These are phyloP conservation scores for Saxophila tyrrhenica DNA, from an alignment of 495 filamentous ascomycete species.

Conservation along the genomic window DNA sequence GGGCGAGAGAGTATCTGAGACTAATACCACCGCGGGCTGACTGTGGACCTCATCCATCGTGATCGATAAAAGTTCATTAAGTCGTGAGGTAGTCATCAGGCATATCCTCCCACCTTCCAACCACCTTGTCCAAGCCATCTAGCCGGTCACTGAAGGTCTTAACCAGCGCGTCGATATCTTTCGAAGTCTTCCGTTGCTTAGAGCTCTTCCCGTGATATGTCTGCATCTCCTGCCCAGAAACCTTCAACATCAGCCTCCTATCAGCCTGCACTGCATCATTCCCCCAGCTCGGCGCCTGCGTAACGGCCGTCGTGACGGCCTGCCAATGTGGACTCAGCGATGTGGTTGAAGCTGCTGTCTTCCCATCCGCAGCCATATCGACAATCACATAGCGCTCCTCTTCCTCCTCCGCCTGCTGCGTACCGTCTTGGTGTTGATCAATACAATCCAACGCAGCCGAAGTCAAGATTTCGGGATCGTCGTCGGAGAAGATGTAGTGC, in stretches of 20 bases:
- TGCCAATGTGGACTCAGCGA: conserved; percentile 29
- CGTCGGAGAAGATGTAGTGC: conserved; percentile 64
- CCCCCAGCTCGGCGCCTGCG: conserved; percentile 26
- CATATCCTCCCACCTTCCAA: background rate
- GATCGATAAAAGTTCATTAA: too few species aligned
- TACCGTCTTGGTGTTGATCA: conserved; percentile 10
- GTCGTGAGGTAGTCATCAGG: background rate
- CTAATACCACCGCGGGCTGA: conserved; percentile 1
- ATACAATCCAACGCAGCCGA: conserved; percentile 23
- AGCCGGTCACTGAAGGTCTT: conserved; percentile 1
- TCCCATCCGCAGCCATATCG: conserved; percentile 28
- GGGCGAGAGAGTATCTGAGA: conserved; percentile 38
- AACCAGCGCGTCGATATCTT: conserved; percentile 3
- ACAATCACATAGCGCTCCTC: conserved; percentile 29
- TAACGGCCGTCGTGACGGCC: conserved; percentile 19
- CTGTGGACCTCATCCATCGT: background rate
- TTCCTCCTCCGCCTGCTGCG: background rate
- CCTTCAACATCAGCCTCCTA: conserved; percentile 23
- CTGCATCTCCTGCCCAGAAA: conserved; percentile 19
- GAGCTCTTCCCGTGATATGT: background rate
- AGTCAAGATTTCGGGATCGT: conserved; percentile 28
- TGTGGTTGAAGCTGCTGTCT: conserved; percentile 23
- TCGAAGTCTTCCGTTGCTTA: background rate
- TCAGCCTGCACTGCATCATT: conserved; percentile 14
- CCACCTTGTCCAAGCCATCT: background rate